Evolutionary conservation across 1,284 basidiomycete genomes (phyloP), one percentile per base, ranked within the genome.

Genomic region (Wallemia hederae): DNA sequence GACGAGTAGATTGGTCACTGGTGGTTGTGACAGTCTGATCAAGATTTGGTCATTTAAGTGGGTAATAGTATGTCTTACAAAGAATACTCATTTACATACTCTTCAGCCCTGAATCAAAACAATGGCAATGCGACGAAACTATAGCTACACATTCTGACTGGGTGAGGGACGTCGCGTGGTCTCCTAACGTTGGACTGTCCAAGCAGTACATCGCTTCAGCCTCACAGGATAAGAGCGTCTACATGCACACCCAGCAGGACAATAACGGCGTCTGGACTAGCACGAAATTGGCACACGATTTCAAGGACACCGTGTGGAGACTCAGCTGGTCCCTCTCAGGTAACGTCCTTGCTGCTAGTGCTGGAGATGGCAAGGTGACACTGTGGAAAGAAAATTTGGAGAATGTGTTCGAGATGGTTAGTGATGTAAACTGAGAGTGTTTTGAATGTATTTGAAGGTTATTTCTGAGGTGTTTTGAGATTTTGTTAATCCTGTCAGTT

Each of bases 311-410:
- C 1, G 90, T 97, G 22, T 98, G 92, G 92, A 80, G 90, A 31
- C 88, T 96, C 29, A 89, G 85, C 61, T 97, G 92, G 92, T 91
- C 87, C 66, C 77, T 97, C 58, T 88, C 90, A 1, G 92, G 94
- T 24, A 97, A 97, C 68, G 80, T 98, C 61, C 76, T 98, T 58
- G 91, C 92, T 0, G 94, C 97, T 39, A 92, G 88, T 70, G 94
- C 90, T 71, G 92, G 91, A 17, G 94, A 98, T 70, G 92, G 94
- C 26, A 96, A 96, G 73, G 90, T 98, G 27, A 90, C 85, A 15
- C 74, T 98, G 60, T 98, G 91, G 92, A 98, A 98, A 74, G 92
- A 98, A 74, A 92, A 87, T 69, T 73, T 96, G 67, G 89, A 88
- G 70, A 85, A 87, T 24, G 75, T 78, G 24, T 98, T 92, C 88